These are phyloP conservation scores for Phalaenopsis equestris DNA, from an alignment of 106 monocot genomes.

Conservation along the genomic window DNA sequence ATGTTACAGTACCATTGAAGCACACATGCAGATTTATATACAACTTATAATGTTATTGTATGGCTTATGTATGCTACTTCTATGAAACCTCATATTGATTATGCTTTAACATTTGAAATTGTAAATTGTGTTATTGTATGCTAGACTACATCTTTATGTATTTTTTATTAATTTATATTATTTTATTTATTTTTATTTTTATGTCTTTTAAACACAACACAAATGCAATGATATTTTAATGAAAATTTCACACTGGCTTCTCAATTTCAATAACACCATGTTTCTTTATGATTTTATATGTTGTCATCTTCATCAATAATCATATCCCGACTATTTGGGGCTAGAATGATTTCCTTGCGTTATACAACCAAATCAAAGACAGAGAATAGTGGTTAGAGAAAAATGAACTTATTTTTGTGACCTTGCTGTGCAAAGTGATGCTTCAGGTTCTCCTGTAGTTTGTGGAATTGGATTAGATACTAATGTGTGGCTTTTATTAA, in stretches of 20 bases:
- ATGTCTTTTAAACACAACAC: not conserved
- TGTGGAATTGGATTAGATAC: not conserved
- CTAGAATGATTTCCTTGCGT: not conserved
- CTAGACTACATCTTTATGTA: not conserved
- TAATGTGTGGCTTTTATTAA: not conserved
- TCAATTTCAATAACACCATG: not conserved
- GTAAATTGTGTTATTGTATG: not conserved
- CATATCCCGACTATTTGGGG: not conserved
- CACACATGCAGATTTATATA: not conserved
- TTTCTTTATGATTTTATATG: conserved; percentile 1
- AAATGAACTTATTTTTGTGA: not conserved
- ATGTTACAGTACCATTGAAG: not conserved
- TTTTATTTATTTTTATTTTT: too few species aligned
- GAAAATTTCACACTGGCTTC: too few species aligned
- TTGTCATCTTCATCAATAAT: not conserved
- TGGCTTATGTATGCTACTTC: not conserved
- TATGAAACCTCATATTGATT: not conserved
- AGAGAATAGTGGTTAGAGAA: not conserved
- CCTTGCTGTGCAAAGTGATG: not conserved
- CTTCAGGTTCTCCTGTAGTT: not conserved
- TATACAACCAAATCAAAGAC: not conserved
- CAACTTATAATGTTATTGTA: not conserved
- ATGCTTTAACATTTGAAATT: not conserved
- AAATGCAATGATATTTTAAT: not conserved
- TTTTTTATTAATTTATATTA: not conserved